A percentile compares a stretch with the other conserved stretches of the same genome.
phyloP scores from a whole-genome alignment of 139 green algal species.

The Chlorokybus atmophyticus region DNA sequence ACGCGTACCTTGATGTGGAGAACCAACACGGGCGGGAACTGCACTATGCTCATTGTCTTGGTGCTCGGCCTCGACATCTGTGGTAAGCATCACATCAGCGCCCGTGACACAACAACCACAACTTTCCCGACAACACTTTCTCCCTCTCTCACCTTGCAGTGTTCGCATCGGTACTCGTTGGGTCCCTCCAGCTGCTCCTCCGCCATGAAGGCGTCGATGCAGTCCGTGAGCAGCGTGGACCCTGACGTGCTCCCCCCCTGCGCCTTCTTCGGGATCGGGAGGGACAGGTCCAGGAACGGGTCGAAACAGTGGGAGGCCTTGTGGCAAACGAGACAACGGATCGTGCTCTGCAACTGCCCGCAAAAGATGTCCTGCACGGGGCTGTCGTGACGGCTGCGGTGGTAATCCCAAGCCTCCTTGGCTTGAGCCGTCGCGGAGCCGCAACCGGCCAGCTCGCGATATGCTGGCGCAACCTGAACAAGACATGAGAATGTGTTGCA shows the following conservation, averaged over 20 bases:
- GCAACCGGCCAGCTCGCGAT: conserved; percentile 43
- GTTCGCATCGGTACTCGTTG: conserved; percentile 45
- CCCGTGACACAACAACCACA: no score
- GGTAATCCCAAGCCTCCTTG: conserved; percentile 41
- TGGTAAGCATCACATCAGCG: no score
- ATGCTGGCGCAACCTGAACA: no score
- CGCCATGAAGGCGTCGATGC: conserved; percentile 35
- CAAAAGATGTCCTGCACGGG: conserved; percentile 61
- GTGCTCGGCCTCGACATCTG: conserved; percentile 43
- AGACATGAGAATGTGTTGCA: no score
- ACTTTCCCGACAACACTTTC: no score
- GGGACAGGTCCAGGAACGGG: conserved; percentile 53
- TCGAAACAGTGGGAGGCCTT: conserved; percentile 56
- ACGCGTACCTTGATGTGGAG: conserved; percentile 73
- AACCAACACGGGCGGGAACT: conserved; percentile 72
- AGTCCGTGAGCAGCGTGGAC: conserved; percentile 28
- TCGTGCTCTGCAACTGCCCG: conserved; percentile 55
- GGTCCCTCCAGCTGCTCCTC: conserved; percentile 37
- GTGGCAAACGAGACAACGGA: conserved; percentile 48
- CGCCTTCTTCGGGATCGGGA: conserved; percentile 42
- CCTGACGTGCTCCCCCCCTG: no score
- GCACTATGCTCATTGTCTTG: conserved; percentile 84
- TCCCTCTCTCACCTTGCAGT: conserved; percentile 72
- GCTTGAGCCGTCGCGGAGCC: conserved; percentile 40
- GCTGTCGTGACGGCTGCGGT: conserved; percentile 44